These are phyloP conservation scores for Fusarium cyanostomum DNA, from an alignment of 2,329 filamentous ascomycete species.

Conservation along the genomic window DNA sequence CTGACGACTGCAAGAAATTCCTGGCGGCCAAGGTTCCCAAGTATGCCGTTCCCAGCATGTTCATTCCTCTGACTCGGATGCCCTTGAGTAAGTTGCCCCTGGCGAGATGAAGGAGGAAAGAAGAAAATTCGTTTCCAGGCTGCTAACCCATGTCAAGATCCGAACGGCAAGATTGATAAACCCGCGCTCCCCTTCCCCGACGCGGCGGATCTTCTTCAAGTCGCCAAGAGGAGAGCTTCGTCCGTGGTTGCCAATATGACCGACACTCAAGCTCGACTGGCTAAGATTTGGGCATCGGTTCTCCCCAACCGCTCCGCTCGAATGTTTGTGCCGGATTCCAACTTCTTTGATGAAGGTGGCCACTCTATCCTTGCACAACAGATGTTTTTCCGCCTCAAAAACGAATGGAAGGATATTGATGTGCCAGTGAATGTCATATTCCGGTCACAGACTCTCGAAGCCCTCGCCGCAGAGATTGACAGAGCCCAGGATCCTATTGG, in stretches of 20 bases:
- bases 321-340: slow-evolving; percentile 30
- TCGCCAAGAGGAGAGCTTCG: slow-evolving; percentile 5
- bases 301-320: slow-evolving; percentile 2
- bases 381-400: slow-evolving; percentile 67
- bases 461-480: slow-evolving; percentile 32
- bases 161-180: slow-evolving; percentile 64
- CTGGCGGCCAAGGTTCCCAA: slow-evolving; percentile 49
- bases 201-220: slow-evolving; percentile 51
- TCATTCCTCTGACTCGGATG: slow-evolving; percentile 28
- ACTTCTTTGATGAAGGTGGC: slow-evolving; percentile 51
- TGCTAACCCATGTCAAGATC: background rate
- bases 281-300: slow-evolving; percentile 45
- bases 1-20: slow-evolving; percentile 50
- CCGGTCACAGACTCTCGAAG: slow-evolving; percentile 34
- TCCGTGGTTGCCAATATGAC: slow-evolving; percentile 15
- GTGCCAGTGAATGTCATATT: slow-evolving; percentile 35
- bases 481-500: slow-evolving; percentile 35
- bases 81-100: background rate
- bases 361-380: slow-evolving; percentile 69
- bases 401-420: slow-evolving; percentile 37
- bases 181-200: slow-evolving; percentile 79
- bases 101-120: slow-evolving; percentile 64
- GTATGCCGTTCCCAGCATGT: slow-evolving; percentile 38
- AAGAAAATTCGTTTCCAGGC: slow-evolving; percentile 58
- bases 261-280: slow-evolving; percentile 27